These are phyloP conservation scores for Saccharomyces jurei DNA, from an alignment of 805 yeast genomes.

Conservation along the genomic window DNA sequence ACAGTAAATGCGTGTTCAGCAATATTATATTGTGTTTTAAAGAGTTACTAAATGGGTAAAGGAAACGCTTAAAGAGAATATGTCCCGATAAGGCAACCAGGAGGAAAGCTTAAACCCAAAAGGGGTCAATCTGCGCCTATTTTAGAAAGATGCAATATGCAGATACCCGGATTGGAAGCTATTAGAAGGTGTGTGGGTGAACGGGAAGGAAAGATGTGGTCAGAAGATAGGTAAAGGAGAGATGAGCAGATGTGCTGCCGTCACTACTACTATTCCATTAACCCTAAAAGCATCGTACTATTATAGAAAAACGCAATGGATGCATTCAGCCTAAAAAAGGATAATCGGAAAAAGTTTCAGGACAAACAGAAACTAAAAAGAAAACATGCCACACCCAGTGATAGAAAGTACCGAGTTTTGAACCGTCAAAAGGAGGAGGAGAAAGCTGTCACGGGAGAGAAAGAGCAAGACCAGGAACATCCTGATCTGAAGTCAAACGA, in stretches of 20 bases:
- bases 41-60: neutral
- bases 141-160: neutral
- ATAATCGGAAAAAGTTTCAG: constrained; percentile 36
- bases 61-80: neutral
- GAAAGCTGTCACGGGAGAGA: constrained; percentile 15
- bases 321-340: constrained; percentile 29
- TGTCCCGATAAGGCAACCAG: neutral
- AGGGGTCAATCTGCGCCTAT: neutral
- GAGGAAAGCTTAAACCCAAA: neutral
- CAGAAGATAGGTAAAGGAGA: neutral
- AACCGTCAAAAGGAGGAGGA: constrained; percentile 13
- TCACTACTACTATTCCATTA: neutral
- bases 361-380: constrained; percentile 34
- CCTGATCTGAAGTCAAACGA: constrained; percentile 5
- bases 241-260: neutral
- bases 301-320: constrained; percentile 13
- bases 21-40: neutral
- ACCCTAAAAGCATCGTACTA: no score
- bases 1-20: neutral
- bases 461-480: constrained; percentile 9
- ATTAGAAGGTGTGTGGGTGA: neutral
- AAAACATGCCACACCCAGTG: constrained; percentile 33
- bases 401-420: constrained; percentile 27
- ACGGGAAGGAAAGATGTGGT: neutral
- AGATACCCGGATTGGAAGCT: neutral